Base-by-base conservation (phyloP, 2,329 filamentous ascomycete species). In the Pseudogymnoascus sp. region DNA sequence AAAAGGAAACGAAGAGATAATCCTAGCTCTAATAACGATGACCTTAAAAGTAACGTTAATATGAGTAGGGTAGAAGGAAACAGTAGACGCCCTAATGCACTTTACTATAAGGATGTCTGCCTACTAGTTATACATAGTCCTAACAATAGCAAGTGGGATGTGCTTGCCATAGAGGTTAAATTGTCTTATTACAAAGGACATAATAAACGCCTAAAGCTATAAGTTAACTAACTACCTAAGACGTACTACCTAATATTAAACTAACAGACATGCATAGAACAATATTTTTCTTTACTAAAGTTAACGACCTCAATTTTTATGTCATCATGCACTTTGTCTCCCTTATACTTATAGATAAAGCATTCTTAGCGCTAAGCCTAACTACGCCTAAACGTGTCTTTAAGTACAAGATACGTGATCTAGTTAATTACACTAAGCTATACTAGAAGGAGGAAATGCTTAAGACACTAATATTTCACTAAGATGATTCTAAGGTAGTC, bases 221-320 rank as follows among this genome's bases (percentile, higher is more conserved):
- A n/a, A n/a, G n/a, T n/a, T n/a, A n/a, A n/a, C n/a, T n/a, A n/a
- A n/a, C n/a, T n/a, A n/a, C n/a, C 37, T 29, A 11, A 13, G 26
- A 37, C n/a, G n/a, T 23, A 59, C 40, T 11, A 38, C 31, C 38
- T 15, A 46, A 56, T 17, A 59, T 42, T 50, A 50, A 64, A 64
- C 60, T 66, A 65, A 66, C 59, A 42, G 33, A 61, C 23, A 23
- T 19, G 63, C 23, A 56, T 13, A 62, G 59, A 19, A 68, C 60
- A 15, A 67, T 67, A 53, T 67, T 68, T 44, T 66, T 68, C 61
- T 69, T 68, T 50, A 64, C 64, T 10, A 33, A 69, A 64, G 64
- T 68, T 44, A 42, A 65, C 59, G 29, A 68, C 23, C 64, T 60
- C 3, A 68, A 68, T 11, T 65, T 69, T 21, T 69, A 42, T 66